Percentiles rank a stretch among this genome's conserved stretches.
Evolutionary conservation across 768 basidiomycete species (phyloP).

Genomic region (Trametes meyenii): DNA sequence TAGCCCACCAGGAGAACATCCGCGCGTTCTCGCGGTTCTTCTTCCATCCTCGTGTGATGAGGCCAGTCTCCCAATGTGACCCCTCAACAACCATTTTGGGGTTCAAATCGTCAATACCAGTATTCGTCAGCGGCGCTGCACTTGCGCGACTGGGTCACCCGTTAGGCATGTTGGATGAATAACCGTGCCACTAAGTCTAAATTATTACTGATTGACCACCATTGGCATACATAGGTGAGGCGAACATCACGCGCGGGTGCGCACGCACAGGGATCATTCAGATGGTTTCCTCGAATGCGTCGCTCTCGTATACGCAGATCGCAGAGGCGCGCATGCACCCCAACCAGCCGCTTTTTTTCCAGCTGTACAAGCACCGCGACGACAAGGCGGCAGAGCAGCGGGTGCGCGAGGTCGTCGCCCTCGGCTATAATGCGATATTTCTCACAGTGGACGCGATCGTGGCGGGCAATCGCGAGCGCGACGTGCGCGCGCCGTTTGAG

Average conservation of each 20-base stretch:
- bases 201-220: no score
- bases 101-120: slow-evolving; percentile 68
- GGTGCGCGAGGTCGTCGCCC: slow-evolving; percentile 65
- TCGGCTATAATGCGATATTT: slow-evolving; percentile 88
- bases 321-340: slow-evolving; percentile 54
- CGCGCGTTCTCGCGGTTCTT: slow-evolving; percentile 84
- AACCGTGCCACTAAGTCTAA: not conserved
- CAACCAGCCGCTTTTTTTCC: slow-evolving; percentile 74
- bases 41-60: slow-evolving; percentile 84
- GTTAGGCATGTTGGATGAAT: slow-evolving; percentile 42
- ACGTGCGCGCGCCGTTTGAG: slow-evolving; percentile 62
- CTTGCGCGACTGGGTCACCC: slow-evolving; percentile 89
- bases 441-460: slow-evolving; percentile 91
- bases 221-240: slow-evolving; percentile 57
- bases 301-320: slow-evolving; percentile 65
- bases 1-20: slow-evolving; percentile 70
- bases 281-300: slow-evolving; percentile 82
- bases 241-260: slow-evolving; percentile 76
- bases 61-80: slow-evolving; percentile 61
- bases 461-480: slow-evolving; percentile 77
- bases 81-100: slow-evolving; percentile 77
- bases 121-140: slow-evolving; percentile 84
- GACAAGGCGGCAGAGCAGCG: slow-evolving; percentile 67
- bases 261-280: slow-evolving; percentile 73
- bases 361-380: slow-evolving; percentile 82